Percentiles rank a stretch among this genome's conserved stretches.
These are phyloP conservation scores for Candida tammaniensis DNA, from an alignment of 805 yeast species.

Conservation along the genomic window DNA sequence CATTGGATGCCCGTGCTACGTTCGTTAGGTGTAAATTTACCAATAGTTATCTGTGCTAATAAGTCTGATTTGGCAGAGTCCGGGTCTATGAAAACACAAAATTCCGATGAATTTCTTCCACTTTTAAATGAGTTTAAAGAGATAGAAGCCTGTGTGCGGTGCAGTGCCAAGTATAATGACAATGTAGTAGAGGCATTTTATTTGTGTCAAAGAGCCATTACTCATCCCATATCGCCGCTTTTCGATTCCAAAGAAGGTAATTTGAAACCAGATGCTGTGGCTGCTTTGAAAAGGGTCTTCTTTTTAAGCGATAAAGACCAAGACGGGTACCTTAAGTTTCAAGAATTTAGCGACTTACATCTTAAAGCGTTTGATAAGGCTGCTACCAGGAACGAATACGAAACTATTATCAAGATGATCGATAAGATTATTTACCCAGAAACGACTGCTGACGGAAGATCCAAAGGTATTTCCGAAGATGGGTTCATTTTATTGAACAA, in stretches of 20 bases:
- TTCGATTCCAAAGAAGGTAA: slow-evolving; percentile 88
- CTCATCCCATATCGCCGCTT: slow-evolving; percentile 89
- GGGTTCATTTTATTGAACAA: slow-evolving; percentile 80
- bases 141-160: slow-evolving; percentile 85
- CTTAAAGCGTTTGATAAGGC: slow-evolving; percentile 65
- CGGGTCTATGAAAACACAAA: slow-evolving; percentile 37
- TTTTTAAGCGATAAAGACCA: slow-evolving; percentile 86
- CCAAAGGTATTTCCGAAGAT: slow-evolving; percentile 59
- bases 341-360: slow-evolving; percentile 71
- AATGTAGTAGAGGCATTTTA: slow-evolving; percentile 92
- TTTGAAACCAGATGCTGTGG: slow-evolving; percentile 71
- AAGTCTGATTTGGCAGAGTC: slow-evolving; percentile 59
- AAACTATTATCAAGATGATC: slow-evolving; percentile 33
- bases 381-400: slow-evolving; percentile 31
- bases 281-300: slow-evolving; percentile 79
- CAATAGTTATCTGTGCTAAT: slow-evolving; percentile 88
- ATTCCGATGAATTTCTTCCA: slow-evolving; percentile 80
- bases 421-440: slow-evolving; percentile 31
- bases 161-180: slow-evolving; percentile 79
- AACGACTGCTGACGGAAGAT: slow-evolving; percentile 15
- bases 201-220: slow-evolving; percentile 88
- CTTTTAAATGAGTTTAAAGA: slow-evolving; percentile 88
- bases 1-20: slow-evolving; percentile 95
- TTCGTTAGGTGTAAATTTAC: slow-evolving; percentile 89
- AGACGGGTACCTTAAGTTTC: slow-evolving; percentile 73